phyloP scores from a whole-genome alignment of 805 yeast genomes.

The Saccharomycopsis lassenensis region DNA sequence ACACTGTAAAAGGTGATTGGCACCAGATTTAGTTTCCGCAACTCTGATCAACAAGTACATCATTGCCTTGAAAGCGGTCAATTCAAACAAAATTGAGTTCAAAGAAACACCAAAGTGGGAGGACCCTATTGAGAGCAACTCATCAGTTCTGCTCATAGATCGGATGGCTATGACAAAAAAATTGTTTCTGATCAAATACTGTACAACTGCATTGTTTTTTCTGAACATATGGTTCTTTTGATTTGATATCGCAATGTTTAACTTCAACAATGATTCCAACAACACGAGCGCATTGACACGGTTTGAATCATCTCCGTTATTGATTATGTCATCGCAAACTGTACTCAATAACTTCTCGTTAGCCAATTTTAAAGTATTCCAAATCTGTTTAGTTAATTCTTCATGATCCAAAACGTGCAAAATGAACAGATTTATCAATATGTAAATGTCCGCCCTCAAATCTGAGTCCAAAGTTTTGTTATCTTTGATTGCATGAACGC shows the following conservation, averaged over 20 bases:
- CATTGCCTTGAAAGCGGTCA: conserved; percentile 66
- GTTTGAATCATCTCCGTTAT: conserved; percentile 65
- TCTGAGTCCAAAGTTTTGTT: conserved; percentile 57
- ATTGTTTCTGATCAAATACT: conserved; percentile 49
- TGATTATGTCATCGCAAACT: conserved; percentile 69
- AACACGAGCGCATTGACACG: conserved; percentile 69
- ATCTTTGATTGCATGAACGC: conserved; percentile 62
- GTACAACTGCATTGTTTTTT: conserved; percentile 45
- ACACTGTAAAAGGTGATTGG: conserved; percentile 55
- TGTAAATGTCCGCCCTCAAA: conserved; percentile 71
- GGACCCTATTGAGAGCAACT: conserved; percentile 36
- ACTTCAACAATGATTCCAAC: conserved; percentile 53
- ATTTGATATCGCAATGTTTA: conserved; percentile 28
- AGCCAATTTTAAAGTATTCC: conserved; percentile 42
- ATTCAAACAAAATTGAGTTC: conserved; percentile 54
- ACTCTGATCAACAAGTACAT: conserved; percentile 60
- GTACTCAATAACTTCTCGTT: conserved; percentile 54
- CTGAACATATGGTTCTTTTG: conserved; percentile 1
- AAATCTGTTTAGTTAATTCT: conserved; percentile 34
- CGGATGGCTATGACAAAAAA: conserved; percentile 54
- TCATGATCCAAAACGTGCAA: conserved; percentile 35
- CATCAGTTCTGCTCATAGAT: conserved; percentile 56
- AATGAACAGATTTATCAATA: conserved; percentile 56
- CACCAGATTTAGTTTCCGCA: conserved; percentile 69
- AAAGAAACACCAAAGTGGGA: conserved; percentile 24